phyloP scores from a whole-genome alignment of 345 rosid species.

The Linum trigynum region DNA sequence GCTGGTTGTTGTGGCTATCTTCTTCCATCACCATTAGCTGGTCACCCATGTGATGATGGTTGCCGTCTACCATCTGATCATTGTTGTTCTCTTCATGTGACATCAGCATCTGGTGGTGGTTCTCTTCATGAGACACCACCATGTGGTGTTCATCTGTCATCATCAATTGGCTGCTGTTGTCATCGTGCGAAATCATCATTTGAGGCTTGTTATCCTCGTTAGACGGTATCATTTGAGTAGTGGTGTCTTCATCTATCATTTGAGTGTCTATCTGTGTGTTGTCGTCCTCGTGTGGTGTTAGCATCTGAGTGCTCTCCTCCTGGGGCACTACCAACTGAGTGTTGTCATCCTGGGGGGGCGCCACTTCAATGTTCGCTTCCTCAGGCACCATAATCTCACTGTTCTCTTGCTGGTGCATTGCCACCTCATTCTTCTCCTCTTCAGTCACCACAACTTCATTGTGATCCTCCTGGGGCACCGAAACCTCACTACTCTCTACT shows the following conservation, averaged over 20 bases:
- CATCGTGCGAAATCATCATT: background rate
- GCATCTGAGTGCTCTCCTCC: background rate
- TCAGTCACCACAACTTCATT: background rate
- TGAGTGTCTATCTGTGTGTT: background rate
- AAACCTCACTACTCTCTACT: background rate
- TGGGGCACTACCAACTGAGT: background rate
- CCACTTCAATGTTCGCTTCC: background rate
- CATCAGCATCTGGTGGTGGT: background rate
- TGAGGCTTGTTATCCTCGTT: background rate
- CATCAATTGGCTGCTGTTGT: background rate
- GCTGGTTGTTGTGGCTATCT: background rate
- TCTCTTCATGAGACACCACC: background rate
- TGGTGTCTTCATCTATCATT: background rate
- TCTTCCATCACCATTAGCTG: background rate
- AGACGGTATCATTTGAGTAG: background rate
- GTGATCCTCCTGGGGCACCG: background rate
- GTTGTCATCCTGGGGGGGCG: background rate
- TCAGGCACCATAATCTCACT: background rate
- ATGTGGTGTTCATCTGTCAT: background rate
- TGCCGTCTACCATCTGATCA: background rate
- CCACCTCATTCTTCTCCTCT: background rate
- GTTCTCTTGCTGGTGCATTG: too few species aligned
- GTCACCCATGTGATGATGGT: background rate
- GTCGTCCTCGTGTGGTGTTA: background rate
- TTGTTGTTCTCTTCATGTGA: background rate